Evolutionary conservation across 2,329 filamentous ascomycete species (phyloP).

Genomic region (Neofusicoccum laricinum): DNA sequence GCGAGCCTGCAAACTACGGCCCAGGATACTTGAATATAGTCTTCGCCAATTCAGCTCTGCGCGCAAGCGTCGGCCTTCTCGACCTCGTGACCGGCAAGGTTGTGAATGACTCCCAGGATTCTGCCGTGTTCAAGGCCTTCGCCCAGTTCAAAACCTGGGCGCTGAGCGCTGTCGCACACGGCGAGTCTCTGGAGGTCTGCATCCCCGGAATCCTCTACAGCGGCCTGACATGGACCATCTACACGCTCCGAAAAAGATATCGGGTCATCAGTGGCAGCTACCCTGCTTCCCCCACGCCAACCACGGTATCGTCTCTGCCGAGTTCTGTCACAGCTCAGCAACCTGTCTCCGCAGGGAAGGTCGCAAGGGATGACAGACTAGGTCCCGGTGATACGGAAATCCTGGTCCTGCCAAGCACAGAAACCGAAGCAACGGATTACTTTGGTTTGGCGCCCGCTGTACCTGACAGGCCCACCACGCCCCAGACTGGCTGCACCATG

Average conservation of each 20-base stretch:
- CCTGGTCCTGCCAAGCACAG: slow-evolving; percentile 1
- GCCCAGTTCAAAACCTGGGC: slow-evolving; percentile 69
- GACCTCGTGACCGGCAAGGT: slow-evolving; percentile 55
- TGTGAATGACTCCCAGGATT: slow-evolving; percentile 31
- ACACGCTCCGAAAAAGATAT: slow-evolving; percentile 65
- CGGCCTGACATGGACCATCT: slow-evolving; percentile 67
- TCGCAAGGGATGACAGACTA: background rate
- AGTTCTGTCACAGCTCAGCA: background rate
- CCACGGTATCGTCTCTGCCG: background rate
- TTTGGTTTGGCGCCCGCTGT: slow-evolving; percentile 34
- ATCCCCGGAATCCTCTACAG: slow-evolving; percentile 55
- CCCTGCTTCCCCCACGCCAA: slow-evolving; percentile 18
- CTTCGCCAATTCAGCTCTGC: slow-evolving; percentile 67
- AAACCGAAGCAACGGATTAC: slow-evolving; percentile 39
- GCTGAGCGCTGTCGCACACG: slow-evolving; percentile 53
- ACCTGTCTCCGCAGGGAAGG: slow-evolving; percentile 12
- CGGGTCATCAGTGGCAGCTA: slow-evolving; percentile 61
- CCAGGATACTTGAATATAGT: slow-evolving; percentile 58
- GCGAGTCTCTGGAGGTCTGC: slow-evolving; percentile 53
- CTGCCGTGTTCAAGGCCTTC: slow-evolving; percentile 4
- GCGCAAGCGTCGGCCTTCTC: slow-evolving; percentile 54
- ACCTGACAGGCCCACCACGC: background rate
- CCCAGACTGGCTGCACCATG: background rate
- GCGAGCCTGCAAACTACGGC: slow-evolving; percentile 54
- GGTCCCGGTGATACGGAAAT: background rate